Conservation (phyloP, 2,329 filamentous ascomycete genomes). For the Cadophora sp. region DNA sequence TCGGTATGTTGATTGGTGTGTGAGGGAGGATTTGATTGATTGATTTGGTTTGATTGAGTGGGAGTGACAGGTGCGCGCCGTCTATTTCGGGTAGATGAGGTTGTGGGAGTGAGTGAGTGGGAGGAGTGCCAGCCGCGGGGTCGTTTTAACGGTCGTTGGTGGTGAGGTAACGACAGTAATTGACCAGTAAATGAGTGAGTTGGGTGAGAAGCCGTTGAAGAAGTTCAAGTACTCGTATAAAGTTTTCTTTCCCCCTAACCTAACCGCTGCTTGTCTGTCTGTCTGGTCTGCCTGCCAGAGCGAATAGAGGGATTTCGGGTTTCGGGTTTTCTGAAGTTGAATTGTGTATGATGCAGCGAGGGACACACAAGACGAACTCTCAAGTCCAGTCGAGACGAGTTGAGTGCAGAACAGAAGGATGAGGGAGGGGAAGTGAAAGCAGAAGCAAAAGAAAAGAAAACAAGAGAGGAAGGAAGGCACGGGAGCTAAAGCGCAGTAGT, state of each 20-base stretch:
- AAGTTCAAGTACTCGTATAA: not conserved
- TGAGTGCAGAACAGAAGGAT: not conserved
- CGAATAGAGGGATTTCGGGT: not conserved
- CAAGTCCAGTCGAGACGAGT: no score
- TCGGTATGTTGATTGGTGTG: conserved; percentile 26
- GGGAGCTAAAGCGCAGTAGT: not conserved
- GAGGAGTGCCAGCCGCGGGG: conserved; percentile 1
- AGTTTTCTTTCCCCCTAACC: not conserved
- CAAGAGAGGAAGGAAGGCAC: not conserved
- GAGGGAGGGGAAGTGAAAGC: not conserved
- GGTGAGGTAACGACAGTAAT: not conserved
- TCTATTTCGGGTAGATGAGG: conserved; percentile 9
- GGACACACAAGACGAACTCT: not conserved
- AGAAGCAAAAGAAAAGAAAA: not conserved
- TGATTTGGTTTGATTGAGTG: conserved; percentile 5
- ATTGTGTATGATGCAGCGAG: conserved; percentile 12
- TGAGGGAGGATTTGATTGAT: no score
- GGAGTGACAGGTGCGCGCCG: not conserved
- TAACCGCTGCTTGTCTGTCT: no score
- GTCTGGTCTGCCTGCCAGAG: not conserved
- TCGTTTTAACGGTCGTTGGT: not conserved
- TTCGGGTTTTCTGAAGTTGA: conserved; percentile 5
- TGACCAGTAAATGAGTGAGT: not conserved
- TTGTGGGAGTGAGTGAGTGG: not conserved
- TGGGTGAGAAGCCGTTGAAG: not conserved